Conservation (phyloP, 306 rosid species). For the Clitoria ternatea region DNA sequence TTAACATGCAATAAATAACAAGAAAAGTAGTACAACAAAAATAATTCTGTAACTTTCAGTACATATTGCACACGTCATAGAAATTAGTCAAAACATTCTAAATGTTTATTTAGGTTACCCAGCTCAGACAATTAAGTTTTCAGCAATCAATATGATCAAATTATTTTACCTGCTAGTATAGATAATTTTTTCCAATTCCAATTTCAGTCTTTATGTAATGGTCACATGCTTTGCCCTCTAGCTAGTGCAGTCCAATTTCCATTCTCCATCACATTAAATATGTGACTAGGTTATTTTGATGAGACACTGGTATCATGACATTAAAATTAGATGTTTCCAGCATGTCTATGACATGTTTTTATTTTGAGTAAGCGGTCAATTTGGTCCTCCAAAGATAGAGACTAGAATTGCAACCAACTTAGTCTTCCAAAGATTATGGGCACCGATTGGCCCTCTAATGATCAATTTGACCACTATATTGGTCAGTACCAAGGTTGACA, state of each 20-base stretch:
- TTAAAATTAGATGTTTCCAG: not conserved
- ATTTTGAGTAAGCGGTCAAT: too few species aligned
- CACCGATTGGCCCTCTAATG: too few species aligned
- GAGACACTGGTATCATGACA: not conserved
- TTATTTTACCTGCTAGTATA: not conserved
- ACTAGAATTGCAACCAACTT: too few species aligned
- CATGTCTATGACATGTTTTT: too few species aligned
- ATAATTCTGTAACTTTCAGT: not conserved
- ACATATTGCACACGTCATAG: not conserved
- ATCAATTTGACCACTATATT: too few species aligned
- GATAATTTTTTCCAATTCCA: not conserved
- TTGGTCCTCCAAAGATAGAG: too few species aligned
- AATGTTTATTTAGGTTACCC: not conserved
- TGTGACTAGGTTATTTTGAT: not conserved
- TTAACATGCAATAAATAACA: conserved; percentile 8
- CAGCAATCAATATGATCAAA: not conserved
- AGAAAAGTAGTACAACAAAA: not conserved
- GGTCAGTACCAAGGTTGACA: too few species aligned
- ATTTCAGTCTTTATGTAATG: not conserved
- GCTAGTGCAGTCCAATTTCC: not conserved
- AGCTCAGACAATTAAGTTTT: not conserved
- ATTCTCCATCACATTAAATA: conserved; percentile 3
- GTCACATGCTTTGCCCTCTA: not conserved
- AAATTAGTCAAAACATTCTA: not conserved
- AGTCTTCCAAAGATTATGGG: too few species aligned